A percentile compares a stretch with the other conserved stretches of the same genome.
Conservation (phyloP, 768 basidiomycete genomes). For the Panaeolus papilionaceus region DNA sequence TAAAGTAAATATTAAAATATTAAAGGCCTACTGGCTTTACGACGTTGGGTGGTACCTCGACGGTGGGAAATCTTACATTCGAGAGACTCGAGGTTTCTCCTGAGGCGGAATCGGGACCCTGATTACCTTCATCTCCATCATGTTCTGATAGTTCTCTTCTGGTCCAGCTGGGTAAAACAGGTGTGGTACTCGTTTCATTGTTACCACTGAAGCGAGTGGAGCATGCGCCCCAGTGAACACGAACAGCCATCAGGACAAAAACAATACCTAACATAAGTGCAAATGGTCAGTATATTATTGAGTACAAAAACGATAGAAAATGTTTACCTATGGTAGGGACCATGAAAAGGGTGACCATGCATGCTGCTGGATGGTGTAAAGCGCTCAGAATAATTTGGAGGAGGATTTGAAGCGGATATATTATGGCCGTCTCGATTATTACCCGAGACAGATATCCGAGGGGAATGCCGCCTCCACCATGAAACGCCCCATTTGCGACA, state of each 20-base stretch:
- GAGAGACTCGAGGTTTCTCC: no score
- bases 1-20: neutral
- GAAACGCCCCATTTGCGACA: constrained; percentile 25
- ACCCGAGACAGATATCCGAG: constrained; percentile 25
- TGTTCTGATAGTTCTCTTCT: no score
- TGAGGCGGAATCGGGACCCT: no score
- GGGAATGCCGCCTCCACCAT: constrained; percentile 16
- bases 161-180: no score
- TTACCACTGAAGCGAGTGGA: no score
- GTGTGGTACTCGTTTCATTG: no score
- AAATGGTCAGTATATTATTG: neutral
- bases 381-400: constrained; percentile 29
- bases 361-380: constrained; percentile 23
- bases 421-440: constrained; percentile 32
- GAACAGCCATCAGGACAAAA: constrained; percentile 29
- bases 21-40: no score
- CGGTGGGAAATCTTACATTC: no score
- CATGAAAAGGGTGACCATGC: constrained; percentile 27
- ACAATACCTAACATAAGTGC: constrained; percentile 24
- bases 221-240: constrained; percentile 20
- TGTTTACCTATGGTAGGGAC: constrained; percentile 32
- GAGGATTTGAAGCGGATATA: constrained; percentile 32
- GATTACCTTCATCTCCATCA: no score
- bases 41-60: no score
- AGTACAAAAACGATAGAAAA: neutral